Base-by-base conservation (phyloP, 31 red algal species). In the Asparagopsis taxiformis region DNA sequence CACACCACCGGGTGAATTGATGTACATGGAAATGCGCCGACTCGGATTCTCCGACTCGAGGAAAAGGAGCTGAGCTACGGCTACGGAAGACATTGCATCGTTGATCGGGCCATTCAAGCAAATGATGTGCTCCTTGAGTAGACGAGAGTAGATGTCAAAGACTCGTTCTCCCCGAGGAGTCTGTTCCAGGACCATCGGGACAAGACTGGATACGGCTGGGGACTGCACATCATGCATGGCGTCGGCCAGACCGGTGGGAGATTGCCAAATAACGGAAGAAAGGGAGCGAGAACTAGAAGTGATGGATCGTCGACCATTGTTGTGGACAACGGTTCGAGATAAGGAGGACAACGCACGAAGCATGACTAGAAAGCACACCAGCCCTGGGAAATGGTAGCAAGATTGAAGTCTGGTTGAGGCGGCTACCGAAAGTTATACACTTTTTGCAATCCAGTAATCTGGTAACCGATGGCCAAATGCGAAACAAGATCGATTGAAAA, bases 141-240 rank as follows among this genome's bases (percentile, higher is more conserved):
- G 58, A 50, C 93, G 87, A 23, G 87, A 91, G 61, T 97, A 97
- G 25, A 97, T 97, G 79, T 97, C 93, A 51, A 87, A 97, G 6
- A 81, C 93, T 21, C 93, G 81, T 66, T 97, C 93, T 4, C 87
- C 87, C 10, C 86, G 53, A n/a, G 74, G 63, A 9, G 80, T 80
- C 57, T 85, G 80, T 43, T 97, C 93, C 23, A 97, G 48, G 17
- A 97, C 93, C 74, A 88, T 97, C n/a, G 93, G 93, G 17, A 93
- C 74, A 15, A 82, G 63, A 21, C 19, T 33, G 22, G 26, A 19
- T 6, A 68, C 38, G 19, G 64, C 25, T 17, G 23, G 64, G 3
- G 64, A 68, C 9, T 31, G 64, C 3, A 62, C 34, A 44, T 20
- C 19, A 20, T 4, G 4, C 64, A 68, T 68, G 35, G 64, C 38